Evolutionary conservation across 352 stramenopile genomes (phyloP).

Genomic region (Pythium periplocum): DNA sequence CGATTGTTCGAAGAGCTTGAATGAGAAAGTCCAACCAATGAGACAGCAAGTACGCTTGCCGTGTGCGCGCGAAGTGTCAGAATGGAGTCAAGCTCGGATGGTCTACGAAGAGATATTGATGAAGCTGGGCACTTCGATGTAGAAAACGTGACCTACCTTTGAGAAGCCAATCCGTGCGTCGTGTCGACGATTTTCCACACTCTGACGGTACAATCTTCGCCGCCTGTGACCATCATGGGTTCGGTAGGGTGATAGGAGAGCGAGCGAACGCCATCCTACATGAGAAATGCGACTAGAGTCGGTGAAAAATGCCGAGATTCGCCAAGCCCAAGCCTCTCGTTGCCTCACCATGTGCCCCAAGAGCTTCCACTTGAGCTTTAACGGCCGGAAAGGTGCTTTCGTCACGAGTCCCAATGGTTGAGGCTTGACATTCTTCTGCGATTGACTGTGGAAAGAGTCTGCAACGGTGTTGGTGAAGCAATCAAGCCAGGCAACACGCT

Average conservation of each 20-base stretch:
- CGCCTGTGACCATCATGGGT: slow-evolving; percentile 73
- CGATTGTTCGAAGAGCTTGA: too few relatives aligned
- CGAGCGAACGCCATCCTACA: slow-evolving; percentile 69
- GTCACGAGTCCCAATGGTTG: slow-evolving; percentile 38
- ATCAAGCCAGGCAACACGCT: too few relatives aligned
- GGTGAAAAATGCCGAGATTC: too few relatives aligned
- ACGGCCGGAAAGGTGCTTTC: slow-evolving; percentile 60
- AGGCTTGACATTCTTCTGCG: slow-evolving; percentile 33
- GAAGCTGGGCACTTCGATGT: neutral
- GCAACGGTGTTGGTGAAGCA: too few relatives aligned
- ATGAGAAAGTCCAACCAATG: too few relatives aligned
- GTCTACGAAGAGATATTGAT: slow-evolving; percentile 13
- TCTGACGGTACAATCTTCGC: slow-evolving; percentile 82
- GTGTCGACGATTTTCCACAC: slow-evolving; percentile 76
- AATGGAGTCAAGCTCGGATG: slow-evolving; percentile 72
- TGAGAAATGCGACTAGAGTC: neutral
- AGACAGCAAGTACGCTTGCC: slow-evolving; percentile 56
- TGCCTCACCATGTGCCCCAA: slow-evolving; percentile 70
- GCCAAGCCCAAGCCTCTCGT: too few relatives aligned
- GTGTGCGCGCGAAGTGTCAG: slow-evolving; percentile 70
- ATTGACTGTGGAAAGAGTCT: slow-evolving; percentile 4
- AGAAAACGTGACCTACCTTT: slow-evolving; percentile 26
- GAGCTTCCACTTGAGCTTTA: slow-evolving; percentile 86
- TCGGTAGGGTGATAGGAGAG: slow-evolving; percentile 80
- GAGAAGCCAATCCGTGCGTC: slow-evolving; percentile 52